These are phyloP conservation scores for Magnaporthiopsis incrustans DNA, from an alignment of 2,329 filamentous ascomycete species.

Conservation along the genomic window DNA sequence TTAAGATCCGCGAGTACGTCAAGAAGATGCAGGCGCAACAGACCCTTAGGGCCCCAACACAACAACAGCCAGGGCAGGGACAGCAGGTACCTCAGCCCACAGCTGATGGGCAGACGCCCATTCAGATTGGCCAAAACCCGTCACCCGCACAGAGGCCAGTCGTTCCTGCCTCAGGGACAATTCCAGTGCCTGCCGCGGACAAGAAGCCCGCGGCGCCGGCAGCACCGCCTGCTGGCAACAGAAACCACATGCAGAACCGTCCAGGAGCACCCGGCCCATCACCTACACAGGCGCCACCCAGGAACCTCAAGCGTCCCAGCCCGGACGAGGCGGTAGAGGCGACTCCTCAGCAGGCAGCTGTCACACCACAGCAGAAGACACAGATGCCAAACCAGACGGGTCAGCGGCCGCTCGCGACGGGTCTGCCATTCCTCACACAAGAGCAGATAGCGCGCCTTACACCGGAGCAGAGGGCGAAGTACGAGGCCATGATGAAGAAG, in stretches of 20 bases:
- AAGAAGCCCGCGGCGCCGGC: conserved; percentile 12
- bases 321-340: conserved; percentile 35
- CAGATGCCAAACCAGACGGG: neutral
- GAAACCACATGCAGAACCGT: conserved; percentile 23
- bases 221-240: conserved; percentile 18
- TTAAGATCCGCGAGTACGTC: neutral
- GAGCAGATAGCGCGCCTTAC: conserved; percentile 33
- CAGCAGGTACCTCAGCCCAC: conserved; percentile 5
- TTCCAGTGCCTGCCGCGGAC: neutral
- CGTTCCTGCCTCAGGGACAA: neutral
- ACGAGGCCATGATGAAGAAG: conserved; percentile 27
- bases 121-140: neutral
- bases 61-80: conserved; percentile 6
- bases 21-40: conserved; percentile 6
- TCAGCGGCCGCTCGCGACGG: conserved; percentile 1
- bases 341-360: conserved; percentile 20
- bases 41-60: neutral
- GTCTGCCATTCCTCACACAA: conserved; percentile 21
- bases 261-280: conserved; percentile 28
- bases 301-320: conserved; percentile 43
- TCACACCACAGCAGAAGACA: conserved; percentile 20
- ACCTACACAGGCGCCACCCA: conserved; percentile 25
- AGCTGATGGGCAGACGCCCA: neutral
- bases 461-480: conserved; percentile 37
- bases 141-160: neutral